Percentiles rank a stretch among this genome's conserved stretches.
These are phyloP conservation scores for Trypanosoma melophagium DNA, from an alignment of 208 protist genomes.

Conservation along the genomic window DNA sequence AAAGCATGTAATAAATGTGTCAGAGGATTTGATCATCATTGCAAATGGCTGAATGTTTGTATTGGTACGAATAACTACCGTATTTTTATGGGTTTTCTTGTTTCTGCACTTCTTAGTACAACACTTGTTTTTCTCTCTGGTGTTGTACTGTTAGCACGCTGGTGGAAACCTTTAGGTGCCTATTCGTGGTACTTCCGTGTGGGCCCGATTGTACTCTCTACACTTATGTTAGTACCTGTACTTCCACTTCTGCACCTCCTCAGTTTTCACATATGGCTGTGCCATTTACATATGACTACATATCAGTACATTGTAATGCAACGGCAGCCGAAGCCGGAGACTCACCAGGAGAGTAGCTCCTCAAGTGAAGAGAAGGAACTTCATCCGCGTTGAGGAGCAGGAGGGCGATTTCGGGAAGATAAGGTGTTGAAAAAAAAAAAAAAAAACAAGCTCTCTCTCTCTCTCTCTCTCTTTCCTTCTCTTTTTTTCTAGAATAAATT, in stretches of 20 bases:
- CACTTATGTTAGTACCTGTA: slow-evolving; percentile 34
- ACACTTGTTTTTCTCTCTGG: slow-evolving; percentile 27
- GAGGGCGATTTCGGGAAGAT: too few relatives aligned
- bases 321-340: slow-evolving; percentile 23
- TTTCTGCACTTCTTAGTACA: slow-evolving; percentile 29
- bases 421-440: neutral
- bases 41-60: slow-evolving; percentile 92
- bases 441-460: neutral
- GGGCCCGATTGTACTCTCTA: slow-evolving; percentile 43
- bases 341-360: neutral
- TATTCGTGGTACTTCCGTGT: slow-evolving; percentile 63
- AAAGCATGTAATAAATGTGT: slow-evolving; percentile 91
- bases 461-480: slow-evolving; percentile 1
- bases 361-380: slow-evolving; percentile 20
- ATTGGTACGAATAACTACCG: slow-evolving; percentile 80
- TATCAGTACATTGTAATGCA: slow-evolving; percentile 60
- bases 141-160: slow-evolving; percentile 49
- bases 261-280: slow-evolving; percentile 60
- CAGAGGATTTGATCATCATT: slow-evolving; percentile 89
- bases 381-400: slow-evolving; percentile 10
- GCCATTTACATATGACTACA: slow-evolving; percentile 42
- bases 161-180: slow-evolving; percentile 50
- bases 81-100: slow-evolving; percentile 64
- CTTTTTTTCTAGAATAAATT: neutral
- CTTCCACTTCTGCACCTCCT: slow-evolving; percentile 57